These are phyloP conservation scores for Trypanosoma melophagium DNA, from an alignment of 208 protist species.

Conservation along the genomic window DNA sequence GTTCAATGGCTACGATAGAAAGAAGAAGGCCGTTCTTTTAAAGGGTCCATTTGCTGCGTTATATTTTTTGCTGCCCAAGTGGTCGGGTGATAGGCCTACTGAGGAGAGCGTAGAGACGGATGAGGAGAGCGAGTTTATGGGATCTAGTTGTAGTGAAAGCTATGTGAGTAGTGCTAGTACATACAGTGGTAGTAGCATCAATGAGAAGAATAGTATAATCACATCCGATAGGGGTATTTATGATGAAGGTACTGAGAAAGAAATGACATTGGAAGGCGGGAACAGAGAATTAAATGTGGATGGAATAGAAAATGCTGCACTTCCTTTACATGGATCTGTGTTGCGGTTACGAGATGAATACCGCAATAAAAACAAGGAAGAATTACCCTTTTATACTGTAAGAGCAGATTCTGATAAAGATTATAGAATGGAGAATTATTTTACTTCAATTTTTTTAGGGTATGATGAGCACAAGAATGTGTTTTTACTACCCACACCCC, in stretches of 20 bases:
- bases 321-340: conserved; percentile 23
- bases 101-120: background rate
- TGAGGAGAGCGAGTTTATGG: conserved; percentile 6
- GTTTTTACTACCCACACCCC: conserved; percentile 31
- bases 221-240: background rate
- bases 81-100: background rate
- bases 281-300: background rate
- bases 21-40: conserved; percentile 12
- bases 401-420: background rate
- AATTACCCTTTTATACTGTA: background rate
- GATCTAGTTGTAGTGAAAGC: conserved; percentile 32
- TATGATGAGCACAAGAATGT: conserved; percentile 34
- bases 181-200: background rate
- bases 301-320: background rate
- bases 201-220: background rate
- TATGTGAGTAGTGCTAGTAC: conserved; percentile 30
- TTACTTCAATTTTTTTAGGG: conserved; percentile 37
- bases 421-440: background rate
- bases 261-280: background rate
- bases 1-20: conserved; percentile 24
- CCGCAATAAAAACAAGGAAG: background rate
- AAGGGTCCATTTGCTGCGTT: conserved; percentile 11
- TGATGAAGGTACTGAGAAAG: background rate
- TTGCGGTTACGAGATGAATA: conserved; percentile 5
- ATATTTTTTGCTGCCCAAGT: conserved; percentile 8